A percentile compares a stretch with the other conserved stretches of the same genome.
Evolutionary conservation across 305 asterid species (phyloP).

Genomic region (Petunia hybrid): DNA sequence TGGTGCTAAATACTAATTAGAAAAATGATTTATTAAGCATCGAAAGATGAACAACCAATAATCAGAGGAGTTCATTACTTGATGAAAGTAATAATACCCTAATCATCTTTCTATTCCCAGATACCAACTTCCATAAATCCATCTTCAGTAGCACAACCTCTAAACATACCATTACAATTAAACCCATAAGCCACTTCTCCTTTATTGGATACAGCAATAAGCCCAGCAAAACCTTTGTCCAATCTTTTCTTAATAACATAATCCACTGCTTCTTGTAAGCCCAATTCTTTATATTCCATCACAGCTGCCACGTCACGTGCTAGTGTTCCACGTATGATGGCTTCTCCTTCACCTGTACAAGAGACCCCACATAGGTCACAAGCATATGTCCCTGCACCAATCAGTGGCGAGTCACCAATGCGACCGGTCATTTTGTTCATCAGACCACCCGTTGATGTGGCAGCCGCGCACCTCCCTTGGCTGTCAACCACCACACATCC

Average conservation of each 20-base stretch:
- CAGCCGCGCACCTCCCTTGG: constrained; percentile 88
- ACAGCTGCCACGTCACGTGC: constrained; percentile 96
- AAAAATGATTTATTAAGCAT: neutral
- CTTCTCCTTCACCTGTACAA: constrained; percentile 98
- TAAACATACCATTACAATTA: constrained; percentile 79
- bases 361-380: constrained; percentile 78
- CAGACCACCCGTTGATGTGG: constrained; percentile 94
- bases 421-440: constrained; percentile 88
- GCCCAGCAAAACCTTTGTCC: constrained; percentile 80
- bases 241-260: constrained; percentile 67
- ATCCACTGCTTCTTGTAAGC: constrained; percentile 86
- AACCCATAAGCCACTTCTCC: constrained; percentile 93
- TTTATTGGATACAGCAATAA: constrained; percentile 80
- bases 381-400: constrained; percentile 94
- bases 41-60: neutral
- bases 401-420: constrained; percentile 94
- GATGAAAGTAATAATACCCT: neutral
- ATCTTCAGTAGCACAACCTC: constrained; percentile 87
- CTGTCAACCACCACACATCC: constrained; percentile 94
- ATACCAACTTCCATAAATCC: constrained; percentile 92
- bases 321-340: constrained; percentile 89
- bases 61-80: neutral
- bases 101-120: constrained; percentile 56
- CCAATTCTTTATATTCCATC: constrained; percentile 84
- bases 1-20: neutral